A percentile compares a stretch with the other conserved stretches of the same genome.
Evolutionary conservation across 805 yeast species (phyloP).

Genomic region (Zygotorulaspora florentina): DNA sequence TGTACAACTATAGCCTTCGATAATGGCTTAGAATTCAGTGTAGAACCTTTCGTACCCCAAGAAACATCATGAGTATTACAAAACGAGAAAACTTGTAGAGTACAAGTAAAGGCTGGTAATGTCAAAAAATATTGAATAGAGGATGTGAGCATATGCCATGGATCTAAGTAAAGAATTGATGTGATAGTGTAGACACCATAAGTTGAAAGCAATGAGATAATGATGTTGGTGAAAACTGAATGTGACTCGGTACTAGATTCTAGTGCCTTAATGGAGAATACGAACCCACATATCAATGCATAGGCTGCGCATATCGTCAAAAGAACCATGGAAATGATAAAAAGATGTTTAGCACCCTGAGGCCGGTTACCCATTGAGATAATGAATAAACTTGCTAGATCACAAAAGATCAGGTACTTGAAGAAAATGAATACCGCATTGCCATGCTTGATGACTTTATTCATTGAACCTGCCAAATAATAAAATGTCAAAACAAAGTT

Average conservation of each 20-base stretch:
- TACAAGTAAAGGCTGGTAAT: slow-evolving; percentile 88
- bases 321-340: slow-evolving; percentile 65
- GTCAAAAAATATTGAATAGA: slow-evolving; percentile 82
- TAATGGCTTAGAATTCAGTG: slow-evolving; percentile 59
- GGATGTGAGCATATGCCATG: slow-evolving; percentile 93
- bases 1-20: slow-evolving; percentile 81
- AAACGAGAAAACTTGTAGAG: slow-evolving; percentile 91
- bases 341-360: slow-evolving; percentile 84
- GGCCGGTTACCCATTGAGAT: slow-evolving; percentile 97
- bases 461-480: slow-evolving; percentile 83
- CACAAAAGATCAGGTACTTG: slow-evolving; percentile 79
- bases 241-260: slow-evolving; percentile 37
- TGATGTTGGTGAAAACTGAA: slow-evolving; percentile 64
- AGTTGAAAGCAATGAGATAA: slow-evolving; percentile 82
- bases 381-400: slow-evolving; percentile 81
- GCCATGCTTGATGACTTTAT: slow-evolving; percentile 58
- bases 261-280: slow-evolving; percentile 62
- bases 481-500: slow-evolving; percentile 91
- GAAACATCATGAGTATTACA: slow-evolving; percentile 98
- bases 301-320: slow-evolving; percentile 77
- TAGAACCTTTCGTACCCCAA: slow-evolving; percentile 99
- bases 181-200: slow-evolving; percentile 82
- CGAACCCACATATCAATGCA: slow-evolving; percentile 77
- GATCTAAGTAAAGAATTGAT: slow-evolving; percentile 84
- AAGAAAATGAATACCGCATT: slow-evolving; percentile 77